Base-by-base conservation (phyloP, 2,329 filamentous ascomycete species). In the Lecanosticta acicola region DNA sequence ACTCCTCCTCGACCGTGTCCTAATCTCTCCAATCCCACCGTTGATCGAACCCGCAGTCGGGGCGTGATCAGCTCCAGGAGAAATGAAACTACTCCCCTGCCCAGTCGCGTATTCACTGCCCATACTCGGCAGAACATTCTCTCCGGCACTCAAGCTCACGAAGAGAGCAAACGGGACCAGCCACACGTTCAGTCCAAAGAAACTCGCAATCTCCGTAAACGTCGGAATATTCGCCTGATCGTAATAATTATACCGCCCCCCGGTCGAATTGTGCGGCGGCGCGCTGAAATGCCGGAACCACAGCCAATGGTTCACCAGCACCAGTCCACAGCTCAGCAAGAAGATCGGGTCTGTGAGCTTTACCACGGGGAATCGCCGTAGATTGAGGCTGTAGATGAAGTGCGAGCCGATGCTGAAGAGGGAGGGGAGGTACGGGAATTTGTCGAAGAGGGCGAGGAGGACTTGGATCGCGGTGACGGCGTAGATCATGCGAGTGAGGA, bases 141-240 rank as follows among this genome's bases (percentile, higher is more conserved):
- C 93, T 44, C 89, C 88, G 0, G 93, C 93, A 14, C 87, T 94
- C 34, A 98, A 70, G 60, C 87, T 94, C 41, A 98, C 91, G 63
- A 98, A 98, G 11, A 98, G 76, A 13, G 90, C 83, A 64, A 98
- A 98, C 0, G 93, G 93, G 0, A 97, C 87, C 1, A 98, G 76
- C 93, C 93, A 98, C 0, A 98, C 90, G 60, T 90, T 95, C 2
- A 98, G 74, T 0, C 93, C 93, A 63, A 98, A 98, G 69, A 93
- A 98, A 0, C 87, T 91, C 0, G 93, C 89, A 36, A 97, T 93
- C 71, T 97, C 88, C 14, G 87, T 90, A 66, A 98, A 98, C 32
- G 79, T 84, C 0, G 93, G 93, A 36, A 88, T 75, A 9, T 71
- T 62, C 3, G 71, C 72, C 18, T 54, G 55, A 17, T 61, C 57